phyloP scores from a whole-genome alignment of 352 stramenopile species.

The Phytophthora macrochlamydospora region DNA sequence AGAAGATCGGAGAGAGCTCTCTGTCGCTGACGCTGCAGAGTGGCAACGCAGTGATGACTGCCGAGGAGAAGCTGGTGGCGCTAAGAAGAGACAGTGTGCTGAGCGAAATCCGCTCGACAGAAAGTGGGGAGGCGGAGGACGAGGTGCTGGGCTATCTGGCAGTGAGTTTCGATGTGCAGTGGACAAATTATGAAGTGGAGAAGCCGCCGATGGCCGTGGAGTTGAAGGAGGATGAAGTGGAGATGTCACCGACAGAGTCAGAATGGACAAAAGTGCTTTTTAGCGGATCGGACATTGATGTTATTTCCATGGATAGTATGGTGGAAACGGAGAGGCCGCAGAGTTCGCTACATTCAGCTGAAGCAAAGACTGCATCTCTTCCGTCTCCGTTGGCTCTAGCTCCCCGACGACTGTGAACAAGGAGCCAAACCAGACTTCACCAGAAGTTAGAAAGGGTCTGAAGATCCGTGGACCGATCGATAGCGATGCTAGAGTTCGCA shows the following conservation, averaged over 20 bases:
- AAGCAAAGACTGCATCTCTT: not conserved
- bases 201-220: not conserved
- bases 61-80: constrained; percentile 34
- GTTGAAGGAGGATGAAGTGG: not conserved
- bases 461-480: not conserved
- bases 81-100: constrained; percentile 38
- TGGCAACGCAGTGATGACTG: constrained; percentile 19
- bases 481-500: constrained; percentile 24
- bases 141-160: constrained; percentile 38
- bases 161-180: constrained; percentile 35
- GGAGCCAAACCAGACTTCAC: not conserved
- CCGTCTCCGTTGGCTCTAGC: not conserved
- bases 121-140: constrained; percentile 1
- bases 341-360: no score
- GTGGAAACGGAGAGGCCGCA: no score
- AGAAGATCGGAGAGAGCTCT: not conserved
- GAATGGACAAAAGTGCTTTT: not conserved
- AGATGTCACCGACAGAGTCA: not conserved
- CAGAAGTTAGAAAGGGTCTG: not conserved
- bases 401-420: not conserved
- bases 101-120: constrained; percentile 42
- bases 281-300: not conserved
- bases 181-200: constrained; percentile 4
- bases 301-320: not conserved
- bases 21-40: constrained; percentile 25